A percentile compares a stretch with the other conserved stretches of the same genome.
These are phyloP conservation scores for Lecanoromycetidae sp. DNA, from an alignment of 2,329 filamentous ascomycete genomes.

Conservation along the genomic window DNA sequence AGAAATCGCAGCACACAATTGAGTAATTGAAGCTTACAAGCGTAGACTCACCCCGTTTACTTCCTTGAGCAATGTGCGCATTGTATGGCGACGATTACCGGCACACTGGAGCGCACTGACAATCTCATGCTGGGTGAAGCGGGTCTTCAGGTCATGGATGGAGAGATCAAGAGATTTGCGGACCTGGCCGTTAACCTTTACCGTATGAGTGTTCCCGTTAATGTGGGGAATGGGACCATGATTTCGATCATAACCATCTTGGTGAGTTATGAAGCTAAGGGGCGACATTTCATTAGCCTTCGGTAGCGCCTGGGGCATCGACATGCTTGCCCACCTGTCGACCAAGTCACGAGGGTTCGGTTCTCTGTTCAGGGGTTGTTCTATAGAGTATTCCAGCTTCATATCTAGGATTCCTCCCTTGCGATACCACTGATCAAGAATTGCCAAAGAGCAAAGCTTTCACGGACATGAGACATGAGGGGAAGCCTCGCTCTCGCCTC, in stretches of 20 bases:
- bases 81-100: slow-evolving; percentile 48
- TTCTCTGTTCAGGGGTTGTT: slow-evolving; percentile 39
- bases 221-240: slow-evolving; percentile 42
- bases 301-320: neutral
- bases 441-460: no score
- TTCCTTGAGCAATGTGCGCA: slow-evolving; percentile 48
- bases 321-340: slow-evolving; percentile 15
- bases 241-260: slow-evolving; percentile 45
- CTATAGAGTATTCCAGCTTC: slow-evolving; percentile 29
- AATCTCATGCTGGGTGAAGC: slow-evolving; percentile 43
- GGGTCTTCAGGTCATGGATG: slow-evolving; percentile 34
- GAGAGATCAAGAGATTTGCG: slow-evolving; percentile 33
- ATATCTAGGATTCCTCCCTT: neutral
- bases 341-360: slow-evolving; percentile 34
- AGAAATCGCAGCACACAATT: no score
- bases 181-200: slow-evolving; percentile 41
- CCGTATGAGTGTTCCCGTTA: slow-evolving; percentile 25
- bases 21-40: no score
- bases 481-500: no score
- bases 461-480: no score
- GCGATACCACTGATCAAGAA: no score
- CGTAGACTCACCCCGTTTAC: slow-evolving; percentile 46
- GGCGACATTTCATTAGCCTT: neutral
- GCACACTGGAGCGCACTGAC: slow-evolving; percentile 49
- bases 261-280: slow-evolving; percentile 39